Conservation (phyloP, 768 basidiomycete species). For the Sistotremastrum niveocremeum region DNA sequence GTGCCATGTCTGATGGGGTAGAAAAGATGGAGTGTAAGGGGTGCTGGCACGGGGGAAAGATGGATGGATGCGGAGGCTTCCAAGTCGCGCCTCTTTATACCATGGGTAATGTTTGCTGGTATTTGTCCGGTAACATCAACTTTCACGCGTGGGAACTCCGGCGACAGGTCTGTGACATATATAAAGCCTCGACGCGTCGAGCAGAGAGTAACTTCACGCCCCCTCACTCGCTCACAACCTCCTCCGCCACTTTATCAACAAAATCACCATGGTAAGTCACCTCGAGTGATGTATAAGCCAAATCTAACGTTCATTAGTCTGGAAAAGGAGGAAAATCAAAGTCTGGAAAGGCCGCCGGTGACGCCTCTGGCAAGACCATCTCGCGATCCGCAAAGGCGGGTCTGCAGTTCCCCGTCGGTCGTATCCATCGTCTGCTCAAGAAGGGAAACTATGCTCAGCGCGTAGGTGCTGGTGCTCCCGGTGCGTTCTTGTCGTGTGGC, state of each 20-base stretch:
- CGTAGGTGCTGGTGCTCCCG: constrained; percentile 81
- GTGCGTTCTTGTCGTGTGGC: constrained; percentile 20
- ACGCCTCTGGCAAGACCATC: constrained; percentile 34
- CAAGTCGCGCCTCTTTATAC: constrained; percentile 20
- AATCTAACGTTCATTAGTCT: constrained; percentile 14
- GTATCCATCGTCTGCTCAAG: constrained; percentile 82
- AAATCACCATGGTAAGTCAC: constrained; percentile 17
- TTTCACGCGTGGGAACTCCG: too few relatives aligned
- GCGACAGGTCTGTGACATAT: too few relatives aligned
- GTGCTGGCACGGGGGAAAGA: constrained; percentile 3
- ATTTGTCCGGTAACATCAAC: too few relatives aligned
- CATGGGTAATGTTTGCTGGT: too few relatives aligned
- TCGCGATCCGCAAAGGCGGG: constrained; percentile 66
- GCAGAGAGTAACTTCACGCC: background rate
- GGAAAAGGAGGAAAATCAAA: constrained; percentile 40
- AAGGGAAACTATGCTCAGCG: constrained; percentile 81
- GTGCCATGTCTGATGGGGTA: constrained; percentile 31
- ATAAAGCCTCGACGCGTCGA: too few relatives aligned
- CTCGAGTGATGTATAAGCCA: background rate
- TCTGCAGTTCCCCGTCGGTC: constrained; percentile 81
- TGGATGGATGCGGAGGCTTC: constrained; percentile 10
- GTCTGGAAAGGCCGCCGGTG: constrained; percentile 36
- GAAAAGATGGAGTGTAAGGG: constrained; percentile 6
- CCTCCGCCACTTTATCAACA: constrained; percentile 8
- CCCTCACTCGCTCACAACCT: constrained; percentile 8